Evolutionary conservation across 1,139 yeast genomes (phyloP), one percentile per base, ranked within the genome.

Genomic region (Yamadazyma jaroonii): DNA sequence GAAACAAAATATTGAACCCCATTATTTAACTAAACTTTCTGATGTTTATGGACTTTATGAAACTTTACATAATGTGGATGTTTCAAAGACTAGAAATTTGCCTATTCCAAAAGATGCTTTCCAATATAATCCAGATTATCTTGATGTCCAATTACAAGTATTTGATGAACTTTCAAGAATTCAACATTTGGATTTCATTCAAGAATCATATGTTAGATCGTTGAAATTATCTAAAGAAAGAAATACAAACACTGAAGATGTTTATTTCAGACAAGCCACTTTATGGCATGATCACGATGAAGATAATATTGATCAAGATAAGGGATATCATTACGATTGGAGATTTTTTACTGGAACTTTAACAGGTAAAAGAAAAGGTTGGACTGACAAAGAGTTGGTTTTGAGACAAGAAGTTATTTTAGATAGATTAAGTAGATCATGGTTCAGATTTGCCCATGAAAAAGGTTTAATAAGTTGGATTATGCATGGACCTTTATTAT

Each of bases 241-340:
- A 22, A 43, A 44, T 32, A 49, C 56, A 11, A 22, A 41, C 17
- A 42, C 45, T 8, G 61, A 59, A 26, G 48, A 48, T 20, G 54
- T 56, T 14, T 59, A 51, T 36, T 59, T 59, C 42, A 42, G 52
- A 35, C 53, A 48, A 41, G 47, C 55, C 1, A 50, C 56, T 6
- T 40, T 53, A 24, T 36, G 40, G 40, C 9, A n/a, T 13, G 39
- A 38, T 11, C 30, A 35, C 8, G 57, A 52, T 35, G 37, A 39
- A 13, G 36, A 42, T 9, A 52, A 50, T 34, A 34, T 23, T 8
- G 53, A 44, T 31, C 39, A 47, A 12, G 57, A 53, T 36, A 37
- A 50, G 48, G 81, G 81, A 6, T 72, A 64, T 39, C 92, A 84
- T 54, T 81, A 81, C 52, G 90, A 84, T 56, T 78, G 79, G 76